These are phyloP conservation scores for Ehretia macrophylla DNA, from an alignment of 257 asterid genomes.

Conservation along the genomic window DNA sequence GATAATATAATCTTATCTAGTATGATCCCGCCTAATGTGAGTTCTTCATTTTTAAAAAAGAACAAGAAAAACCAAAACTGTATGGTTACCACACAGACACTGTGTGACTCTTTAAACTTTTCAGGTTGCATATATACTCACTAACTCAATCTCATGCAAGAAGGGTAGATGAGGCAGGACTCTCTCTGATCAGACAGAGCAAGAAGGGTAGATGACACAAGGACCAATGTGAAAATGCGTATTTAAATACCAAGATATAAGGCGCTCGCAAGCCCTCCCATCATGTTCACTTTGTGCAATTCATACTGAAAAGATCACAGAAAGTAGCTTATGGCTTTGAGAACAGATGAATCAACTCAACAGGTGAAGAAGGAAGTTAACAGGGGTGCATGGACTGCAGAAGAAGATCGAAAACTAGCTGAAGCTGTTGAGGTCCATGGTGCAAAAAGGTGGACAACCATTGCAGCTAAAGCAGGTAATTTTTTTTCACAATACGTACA, in stretches of 20 bases:
- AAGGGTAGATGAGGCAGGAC: slow-evolving; percentile 4
- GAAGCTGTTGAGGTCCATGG: slow-evolving; percentile 35
- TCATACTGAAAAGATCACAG: too few species aligned
- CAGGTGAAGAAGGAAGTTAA: slow-evolving; percentile 25
- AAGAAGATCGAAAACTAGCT: slow-evolving; percentile 49
- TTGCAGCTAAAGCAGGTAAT: slow-evolving; percentile 44
- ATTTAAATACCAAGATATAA: background rate
- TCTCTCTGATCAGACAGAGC: background rate
- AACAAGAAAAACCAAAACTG: background rate
- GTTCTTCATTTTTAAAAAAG: background rate
- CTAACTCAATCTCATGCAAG: background rate
- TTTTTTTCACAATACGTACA: too few species aligned
- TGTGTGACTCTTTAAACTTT: too few species aligned
- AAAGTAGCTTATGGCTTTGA: slow-evolving; percentile 8
- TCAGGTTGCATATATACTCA: too few species aligned
- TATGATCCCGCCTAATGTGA: too few species aligned
- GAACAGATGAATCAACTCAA: slow-evolving; percentile 7
- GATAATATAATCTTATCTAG: background rate
- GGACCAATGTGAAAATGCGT: background rate
- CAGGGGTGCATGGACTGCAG: slow-evolving; percentile 54
- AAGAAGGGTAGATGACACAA: background rate
- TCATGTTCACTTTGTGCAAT: background rate
- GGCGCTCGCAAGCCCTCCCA: background rate
- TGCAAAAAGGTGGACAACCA: slow-evolving; percentile 40
- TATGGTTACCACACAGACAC: too few species aligned